These are phyloP conservation scores for Hypoxylon sp. DNA, from an alignment of 2,329 filamentous ascomycete species.

Conservation along the genomic window DNA sequence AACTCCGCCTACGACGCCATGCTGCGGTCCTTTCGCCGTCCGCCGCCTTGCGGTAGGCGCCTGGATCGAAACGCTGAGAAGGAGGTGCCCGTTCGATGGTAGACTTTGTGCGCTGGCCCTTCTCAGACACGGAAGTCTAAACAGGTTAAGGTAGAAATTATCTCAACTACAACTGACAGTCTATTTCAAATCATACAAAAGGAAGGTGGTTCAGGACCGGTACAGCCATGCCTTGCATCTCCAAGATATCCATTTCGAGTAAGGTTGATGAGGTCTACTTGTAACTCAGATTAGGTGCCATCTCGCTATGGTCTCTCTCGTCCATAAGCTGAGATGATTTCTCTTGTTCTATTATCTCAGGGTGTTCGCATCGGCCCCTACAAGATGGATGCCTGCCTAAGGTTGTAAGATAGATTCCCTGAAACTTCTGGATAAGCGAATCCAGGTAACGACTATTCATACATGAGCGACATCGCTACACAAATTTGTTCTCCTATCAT, in stretches of 20 bases:
- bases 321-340: background rate
- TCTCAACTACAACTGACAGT: too few relatives aligned
- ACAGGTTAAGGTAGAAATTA: too few relatives aligned
- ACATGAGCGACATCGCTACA: too few relatives aligned
- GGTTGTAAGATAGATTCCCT: background rate
- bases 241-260: background rate
- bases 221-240: background rate
- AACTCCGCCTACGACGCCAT: conserved; percentile 19
- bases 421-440: background rate
- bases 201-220: background rate
- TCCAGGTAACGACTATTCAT: background rate
- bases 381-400: background rate
- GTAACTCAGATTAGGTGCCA: background rate
- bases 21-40: conserved; percentile 19
- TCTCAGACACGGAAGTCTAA: background rate
- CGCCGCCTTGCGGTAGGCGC: conserved; percentile 23
- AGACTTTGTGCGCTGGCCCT: background rate
- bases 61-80: background rate
- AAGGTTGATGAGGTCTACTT: background rate
- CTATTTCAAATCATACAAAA: background rate
- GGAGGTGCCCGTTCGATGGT: background rate
- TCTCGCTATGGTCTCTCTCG: background rate
- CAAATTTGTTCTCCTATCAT: background rate
- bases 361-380: background rate
- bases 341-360: background rate